These are phyloP conservation scores for Solanum chacoense DNA, from an alignment of 305 asterid species.

Conservation along the genomic window DNA sequence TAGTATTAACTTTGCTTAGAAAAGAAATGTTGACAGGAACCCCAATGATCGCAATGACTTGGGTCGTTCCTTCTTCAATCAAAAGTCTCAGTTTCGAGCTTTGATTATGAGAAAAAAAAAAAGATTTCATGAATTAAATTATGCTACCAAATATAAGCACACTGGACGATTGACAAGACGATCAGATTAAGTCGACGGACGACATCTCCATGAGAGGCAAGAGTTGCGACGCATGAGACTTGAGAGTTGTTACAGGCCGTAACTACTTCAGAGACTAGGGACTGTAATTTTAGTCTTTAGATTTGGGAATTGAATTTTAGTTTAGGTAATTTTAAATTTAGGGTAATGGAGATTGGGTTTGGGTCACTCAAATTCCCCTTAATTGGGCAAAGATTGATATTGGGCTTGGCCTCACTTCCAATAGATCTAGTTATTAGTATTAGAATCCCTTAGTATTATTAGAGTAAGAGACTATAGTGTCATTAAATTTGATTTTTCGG, in stretches of 20 bases:
- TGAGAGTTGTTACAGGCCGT: not conserved
- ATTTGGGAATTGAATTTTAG: not conserved
- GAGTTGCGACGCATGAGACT: not conserved
- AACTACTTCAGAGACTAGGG: not conserved
- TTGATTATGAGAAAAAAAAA: too few relatives aligned
- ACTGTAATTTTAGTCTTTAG: not conserved
- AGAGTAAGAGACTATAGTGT: not conserved
- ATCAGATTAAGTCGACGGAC: accelerated
- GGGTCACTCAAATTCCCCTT: not conserved
- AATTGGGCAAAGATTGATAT: not conserved
- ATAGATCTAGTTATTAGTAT: not conserved
- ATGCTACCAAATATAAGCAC: too few relatives aligned
- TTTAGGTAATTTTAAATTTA: not conserved
- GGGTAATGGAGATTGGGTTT: not conserved
- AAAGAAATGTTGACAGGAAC: not conserved
- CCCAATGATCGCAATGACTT: not conserved
- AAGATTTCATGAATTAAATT: too few relatives aligned
- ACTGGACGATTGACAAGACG: not conserved
- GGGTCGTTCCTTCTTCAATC: accelerated
- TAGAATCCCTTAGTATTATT: too few relatives aligned
- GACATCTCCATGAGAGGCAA: not conserved
- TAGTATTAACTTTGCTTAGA: too few relatives aligned
- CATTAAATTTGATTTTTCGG: not conserved
- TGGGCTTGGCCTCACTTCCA: not conserved
- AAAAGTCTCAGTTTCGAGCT: accelerated